Conservation (phyloP, 352 stramenopile species). For the Hyaloperonospora brassicae region DNA sequence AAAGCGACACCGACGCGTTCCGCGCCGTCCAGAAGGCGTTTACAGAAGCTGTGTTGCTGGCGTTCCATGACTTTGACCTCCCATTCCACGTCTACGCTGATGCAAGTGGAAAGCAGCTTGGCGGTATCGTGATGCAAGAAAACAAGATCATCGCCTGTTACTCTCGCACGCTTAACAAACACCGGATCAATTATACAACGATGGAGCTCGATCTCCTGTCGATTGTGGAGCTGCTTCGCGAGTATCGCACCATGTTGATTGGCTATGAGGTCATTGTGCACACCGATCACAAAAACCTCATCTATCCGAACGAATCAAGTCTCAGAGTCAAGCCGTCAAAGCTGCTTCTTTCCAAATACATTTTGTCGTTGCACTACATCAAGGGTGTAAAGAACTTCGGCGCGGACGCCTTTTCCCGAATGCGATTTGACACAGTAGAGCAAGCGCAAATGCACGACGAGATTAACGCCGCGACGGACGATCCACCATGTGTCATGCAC, state of each 20-base stretch:
- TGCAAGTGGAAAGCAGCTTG: constrained; percentile 2
- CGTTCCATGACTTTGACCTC: too few relatives aligned
- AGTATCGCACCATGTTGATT: constrained; percentile 7
- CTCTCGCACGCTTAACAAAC: not conserved
- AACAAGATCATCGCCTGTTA: not conserved
- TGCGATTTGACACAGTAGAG: too few relatives aligned
- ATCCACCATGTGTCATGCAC: too few relatives aligned
- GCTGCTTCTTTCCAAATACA: constrained; percentile 1
- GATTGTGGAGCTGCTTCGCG: not conserved
- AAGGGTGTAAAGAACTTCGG: not conserved
- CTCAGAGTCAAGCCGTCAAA: constrained; percentile 3
- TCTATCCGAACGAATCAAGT: not conserved
- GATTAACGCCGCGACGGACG: too few relatives aligned
- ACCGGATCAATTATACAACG: constrained; percentile 5
- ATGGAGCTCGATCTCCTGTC: constrained; percentile 4
- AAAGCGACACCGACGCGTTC: too few relatives aligned
- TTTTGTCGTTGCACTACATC: not conserved
- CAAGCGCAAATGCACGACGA: too few relatives aligned
- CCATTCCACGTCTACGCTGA: not conserved
- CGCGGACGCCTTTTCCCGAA: too few relatives aligned
- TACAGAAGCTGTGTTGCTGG: too few relatives aligned
- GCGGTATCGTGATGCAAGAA: constrained; percentile 1
- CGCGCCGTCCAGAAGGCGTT: too few relatives aligned
- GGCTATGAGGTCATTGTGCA: not conserved
- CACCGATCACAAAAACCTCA: constrained; percentile 5